Evolutionary conservation across 352 stramenopile genomes (phyloP).

Genomic region (Phytophthora sojae): DNA sequence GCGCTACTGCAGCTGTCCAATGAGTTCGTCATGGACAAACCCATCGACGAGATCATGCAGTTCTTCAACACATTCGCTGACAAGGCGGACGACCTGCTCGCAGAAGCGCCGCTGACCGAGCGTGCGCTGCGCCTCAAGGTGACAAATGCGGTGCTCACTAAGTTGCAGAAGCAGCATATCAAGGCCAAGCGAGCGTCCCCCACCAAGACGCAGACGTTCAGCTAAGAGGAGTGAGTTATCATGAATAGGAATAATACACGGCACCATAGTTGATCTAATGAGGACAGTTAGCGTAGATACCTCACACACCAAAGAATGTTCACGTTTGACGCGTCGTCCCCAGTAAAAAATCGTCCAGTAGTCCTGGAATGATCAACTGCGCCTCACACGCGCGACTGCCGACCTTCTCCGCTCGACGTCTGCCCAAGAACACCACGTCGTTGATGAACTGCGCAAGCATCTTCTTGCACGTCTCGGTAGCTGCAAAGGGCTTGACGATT

Average conservation of each 20-base stretch:
- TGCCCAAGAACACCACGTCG: constrained; percentile 44
- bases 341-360: constrained; percentile 47
- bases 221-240: constrained; percentile 1
- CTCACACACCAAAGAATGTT: not conserved
- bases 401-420: constrained; percentile 25
- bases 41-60: constrained; percentile 87
- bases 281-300: not conserved
- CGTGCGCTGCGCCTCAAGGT: constrained; percentile 76
- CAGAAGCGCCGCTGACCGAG: constrained; percentile 51
- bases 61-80: constrained; percentile 88
- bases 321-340: constrained; percentile 3
- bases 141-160: constrained; percentile 78
- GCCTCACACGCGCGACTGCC: constrained; percentile 34
- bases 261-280: constrained; percentile 4
- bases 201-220: constrained; percentile 26
- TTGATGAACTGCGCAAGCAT: constrained; percentile 48
- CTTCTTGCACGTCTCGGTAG: constrained; percentile 45
- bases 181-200: constrained; percentile 59
- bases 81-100: constrained; percentile 62
- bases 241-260: not conserved
- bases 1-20: constrained; percentile 76
- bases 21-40: constrained; percentile 62
- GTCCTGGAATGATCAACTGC: constrained; percentile 33
- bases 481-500: constrained; percentile 38
- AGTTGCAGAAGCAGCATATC: constrained; percentile 76